Evolutionary conservation across 1,284 basidiomycete genomes (phyloP).

Genomic region (Hemileia vastatrix): DNA sequence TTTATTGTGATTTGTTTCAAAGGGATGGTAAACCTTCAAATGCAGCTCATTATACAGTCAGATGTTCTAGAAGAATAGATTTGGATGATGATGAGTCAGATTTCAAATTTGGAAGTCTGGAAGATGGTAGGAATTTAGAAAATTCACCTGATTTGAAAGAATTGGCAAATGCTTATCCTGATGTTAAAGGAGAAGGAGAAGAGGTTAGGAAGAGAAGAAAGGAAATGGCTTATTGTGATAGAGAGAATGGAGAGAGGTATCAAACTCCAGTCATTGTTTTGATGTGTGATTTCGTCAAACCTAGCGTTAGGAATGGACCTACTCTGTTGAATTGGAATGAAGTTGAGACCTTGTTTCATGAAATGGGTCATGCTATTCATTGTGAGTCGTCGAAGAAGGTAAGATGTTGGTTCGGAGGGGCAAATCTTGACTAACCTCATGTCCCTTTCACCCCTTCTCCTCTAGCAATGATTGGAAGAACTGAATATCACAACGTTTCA

Average conservation of each 20-base stretch:
- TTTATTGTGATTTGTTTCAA: constrained; percentile 86
- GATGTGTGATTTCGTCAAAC: constrained; percentile 73
- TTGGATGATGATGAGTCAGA: constrained; percentile 73
- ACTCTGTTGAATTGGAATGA: constrained; percentile 84
- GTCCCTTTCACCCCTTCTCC: neutral
- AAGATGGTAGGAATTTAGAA: constrained; percentile 34
- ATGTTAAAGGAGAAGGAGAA: constrained; percentile 24
- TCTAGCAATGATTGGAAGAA: constrained; percentile 91
- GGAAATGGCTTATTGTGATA: constrained; percentile 46
- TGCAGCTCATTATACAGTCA: constrained; percentile 94
- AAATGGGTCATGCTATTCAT: constrained; percentile 99
- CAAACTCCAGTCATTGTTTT: constrained; percentile 88
- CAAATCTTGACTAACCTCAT: neutral
- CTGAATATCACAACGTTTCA: constrained; percentile 94
- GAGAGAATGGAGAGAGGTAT: constrained; percentile 57
- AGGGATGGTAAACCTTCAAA: constrained; percentile 75
- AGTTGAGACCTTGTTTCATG: constrained; percentile 89
- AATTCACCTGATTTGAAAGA: constrained; percentile 34
- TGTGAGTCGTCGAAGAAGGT: constrained; percentile 55
- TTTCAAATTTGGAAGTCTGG: constrained; percentile 47
- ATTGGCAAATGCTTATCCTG: constrained; percentile 11
- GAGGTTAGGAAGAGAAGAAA: constrained; percentile 40
- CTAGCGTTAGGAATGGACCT: constrained; percentile 56
- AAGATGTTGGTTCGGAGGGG: neutral
- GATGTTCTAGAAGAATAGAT: constrained; percentile 83